Conservation (phyloP, 148 eudicot species). For the Amaranthus hypochondriacus region DNA sequence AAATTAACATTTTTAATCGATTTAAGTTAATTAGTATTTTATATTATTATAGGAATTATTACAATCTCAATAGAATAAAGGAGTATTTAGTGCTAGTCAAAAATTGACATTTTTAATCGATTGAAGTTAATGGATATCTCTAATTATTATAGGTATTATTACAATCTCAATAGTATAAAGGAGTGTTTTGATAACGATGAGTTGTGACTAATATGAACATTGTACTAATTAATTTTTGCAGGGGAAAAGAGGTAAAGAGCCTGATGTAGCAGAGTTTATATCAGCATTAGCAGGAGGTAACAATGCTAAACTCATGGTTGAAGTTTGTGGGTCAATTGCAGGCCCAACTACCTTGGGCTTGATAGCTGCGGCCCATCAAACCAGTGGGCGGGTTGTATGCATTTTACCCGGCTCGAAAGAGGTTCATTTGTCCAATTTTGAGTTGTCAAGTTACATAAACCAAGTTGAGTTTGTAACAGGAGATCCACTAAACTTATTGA, state of each 20-base stretch:
- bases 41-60: no score
- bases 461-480: conserved; percentile 28
- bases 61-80: no score
- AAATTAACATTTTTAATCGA: no score
- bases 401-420: conserved; percentile 23
- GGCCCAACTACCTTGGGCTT: conserved; percentile 33
- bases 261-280: conserved; percentile 37
- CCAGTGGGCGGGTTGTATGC: conserved; percentile 34
- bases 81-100: no score
- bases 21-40: no score
- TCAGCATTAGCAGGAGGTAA: conserved; percentile 44
- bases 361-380: conserved; percentile 37
- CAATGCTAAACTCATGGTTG: conserved; percentile 33
- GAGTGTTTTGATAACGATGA: background rate
- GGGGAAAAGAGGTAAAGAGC: conserved; percentile 44
- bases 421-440: conserved; percentile 15
- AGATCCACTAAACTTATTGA: conserved; percentile 14
- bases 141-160: no score
- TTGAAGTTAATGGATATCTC: no score
- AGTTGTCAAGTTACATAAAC: conserved; percentile 19
- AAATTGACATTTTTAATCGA: no score
- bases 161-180: no score
- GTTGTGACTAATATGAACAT: no score
- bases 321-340: conserved; percentile 24
- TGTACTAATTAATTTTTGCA: background rate